A percentile compares a stretch with the other conserved stretches of the same genome.
phyloP scores from a whole-genome alignment of 139 green algal species.

The Eudorina sp. region DNA sequence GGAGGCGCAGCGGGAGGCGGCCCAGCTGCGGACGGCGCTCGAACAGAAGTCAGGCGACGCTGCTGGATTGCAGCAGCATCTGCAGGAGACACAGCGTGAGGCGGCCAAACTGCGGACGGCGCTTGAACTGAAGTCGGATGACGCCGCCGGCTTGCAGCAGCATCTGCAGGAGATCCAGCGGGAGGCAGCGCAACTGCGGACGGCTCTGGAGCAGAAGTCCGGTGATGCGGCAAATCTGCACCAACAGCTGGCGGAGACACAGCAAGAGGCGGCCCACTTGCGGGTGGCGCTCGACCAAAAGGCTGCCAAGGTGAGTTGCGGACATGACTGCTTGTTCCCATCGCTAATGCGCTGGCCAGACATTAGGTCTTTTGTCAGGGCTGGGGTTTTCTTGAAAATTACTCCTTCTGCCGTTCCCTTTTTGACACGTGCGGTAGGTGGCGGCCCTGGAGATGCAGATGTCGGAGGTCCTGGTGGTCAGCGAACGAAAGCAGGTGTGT shows the following conservation, averaged over 20 bases:
- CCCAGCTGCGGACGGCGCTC: not conserved
- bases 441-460: constrained; percentile 53
- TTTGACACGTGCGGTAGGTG: too few relatives aligned
- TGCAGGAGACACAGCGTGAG: constrained; percentile 22
- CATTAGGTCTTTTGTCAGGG: too few relatives aligned
- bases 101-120: not conserved
- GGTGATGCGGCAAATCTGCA: not conserved
- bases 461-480: constrained; percentile 46
- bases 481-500: constrained; percentile 46
- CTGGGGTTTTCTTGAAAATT: too few relatives aligned
- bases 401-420: too few relatives aligned
- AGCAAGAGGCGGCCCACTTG: not conserved
- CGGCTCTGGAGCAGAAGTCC: constrained; percentile 4
- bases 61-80: not conserved
- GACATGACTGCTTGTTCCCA: too few relatives aligned
- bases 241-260: constrained; percentile 3
- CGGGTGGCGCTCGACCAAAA: constrained; percentile 31
- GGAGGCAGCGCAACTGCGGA: not conserved
- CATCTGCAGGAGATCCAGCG: constrained; percentile 3
- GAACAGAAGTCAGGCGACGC: constrained; percentile 2
- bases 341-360: too few relatives aligned
- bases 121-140: not conserved
- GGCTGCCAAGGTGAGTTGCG: constrained; percentile 17
- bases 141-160: not conserved
- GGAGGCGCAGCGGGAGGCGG: constrained; percentile 4